Percentiles rank a stretch among this genome's conserved stretches.
phyloP scores from a whole-genome alignment of 306 rosid genomes.

The Castanea crenata region DNA sequence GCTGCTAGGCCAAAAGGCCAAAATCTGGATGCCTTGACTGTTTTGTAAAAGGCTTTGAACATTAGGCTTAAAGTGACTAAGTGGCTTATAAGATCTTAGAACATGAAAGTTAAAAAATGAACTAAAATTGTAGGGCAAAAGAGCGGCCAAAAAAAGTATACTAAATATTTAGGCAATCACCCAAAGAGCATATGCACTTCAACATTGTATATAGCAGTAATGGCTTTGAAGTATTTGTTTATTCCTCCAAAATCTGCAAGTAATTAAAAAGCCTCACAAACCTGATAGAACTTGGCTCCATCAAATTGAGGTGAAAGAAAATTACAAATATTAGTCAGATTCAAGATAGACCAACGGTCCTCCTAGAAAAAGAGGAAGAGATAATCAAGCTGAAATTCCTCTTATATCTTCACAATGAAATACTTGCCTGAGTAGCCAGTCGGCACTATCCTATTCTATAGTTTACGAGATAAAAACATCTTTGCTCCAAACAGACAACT shows the following conservation, averaged over 20 bases:
- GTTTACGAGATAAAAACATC: too few relatives aligned
- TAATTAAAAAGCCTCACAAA: neutral
- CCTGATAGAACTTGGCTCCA: neutral
- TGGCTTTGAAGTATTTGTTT: neutral
- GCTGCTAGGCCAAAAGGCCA: neutral
- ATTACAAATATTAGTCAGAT: too few relatives aligned
- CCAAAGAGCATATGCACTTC: neutral
- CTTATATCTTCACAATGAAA: too few relatives aligned
- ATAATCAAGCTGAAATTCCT: too few relatives aligned
- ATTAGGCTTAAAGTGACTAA: neutral
- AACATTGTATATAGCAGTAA: neutral
- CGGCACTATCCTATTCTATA: too few relatives aligned
- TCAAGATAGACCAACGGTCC: too few relatives aligned
- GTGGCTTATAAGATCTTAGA: neutral
- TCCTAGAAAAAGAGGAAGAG: too few relatives aligned
- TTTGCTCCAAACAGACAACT: too few relatives aligned
- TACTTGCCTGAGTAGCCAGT: too few relatives aligned
- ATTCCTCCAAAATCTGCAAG: neutral
- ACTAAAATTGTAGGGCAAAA: neutral
- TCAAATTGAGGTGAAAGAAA: too few relatives aligned
- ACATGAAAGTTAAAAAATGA: neutral
- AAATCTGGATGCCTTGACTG: neutral
- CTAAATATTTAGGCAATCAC: neutral
- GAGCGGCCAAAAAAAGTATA: neutral
- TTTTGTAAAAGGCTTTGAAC: neutral